Conservation (phyloP, 1,284 basidiomycete genomes). For the Vanrija sp. region DNA sequence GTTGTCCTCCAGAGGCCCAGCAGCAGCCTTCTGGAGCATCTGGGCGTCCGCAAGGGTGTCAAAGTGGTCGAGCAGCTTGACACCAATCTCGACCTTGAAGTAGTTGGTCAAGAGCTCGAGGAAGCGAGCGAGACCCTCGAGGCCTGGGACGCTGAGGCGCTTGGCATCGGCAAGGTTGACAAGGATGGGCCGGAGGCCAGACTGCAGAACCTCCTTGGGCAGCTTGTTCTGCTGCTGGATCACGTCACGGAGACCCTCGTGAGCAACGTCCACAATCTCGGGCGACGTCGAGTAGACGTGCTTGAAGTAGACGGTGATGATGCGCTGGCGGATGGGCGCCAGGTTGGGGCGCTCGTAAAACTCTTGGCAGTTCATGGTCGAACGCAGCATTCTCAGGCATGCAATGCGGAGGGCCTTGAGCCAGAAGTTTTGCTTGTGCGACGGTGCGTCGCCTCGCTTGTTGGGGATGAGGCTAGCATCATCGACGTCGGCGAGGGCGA, state of each 20-base stretch:
- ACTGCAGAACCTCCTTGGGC: conserved; percentile 93
- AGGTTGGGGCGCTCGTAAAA: conserved; percentile 79
- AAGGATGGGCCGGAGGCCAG: conserved; percentile 89
- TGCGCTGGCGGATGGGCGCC: conserved; percentile 68
- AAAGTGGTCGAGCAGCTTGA: conserved; percentile 95
- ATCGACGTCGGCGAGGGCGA: conserved; percentile 93
- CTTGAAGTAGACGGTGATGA: conserved; percentile 97
- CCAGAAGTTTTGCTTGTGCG: conserved; percentile 76
- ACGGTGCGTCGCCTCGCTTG: conserved; percentile 59
- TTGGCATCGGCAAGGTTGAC: conserved; percentile 98
- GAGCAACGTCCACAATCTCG: conserved; percentile 93
- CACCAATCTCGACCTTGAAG: conserved; percentile 99
- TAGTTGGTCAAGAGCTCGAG: conserved; percentile 95
- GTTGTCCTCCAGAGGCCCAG: conserved; percentile 76
- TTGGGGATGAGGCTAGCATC: conserved; percentile 67
- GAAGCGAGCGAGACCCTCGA: conserved; percentile 93
- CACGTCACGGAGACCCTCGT: conserved; percentile 87
- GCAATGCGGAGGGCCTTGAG: conserved; percentile 90
- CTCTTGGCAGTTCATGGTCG: conserved; percentile 90
- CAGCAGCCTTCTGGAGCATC: conserved; percentile 73
- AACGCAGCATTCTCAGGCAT: conserved; percentile 87
- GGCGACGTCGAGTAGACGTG: conserved; percentile 90
- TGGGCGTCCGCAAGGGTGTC: conserved; percentile 74
- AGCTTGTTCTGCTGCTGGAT: conserved; percentile 85
- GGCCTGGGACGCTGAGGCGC: conserved; percentile 84